Conservation (phyloP, 78 protist genomes). For the Carpediemonas membranifera region DNA sequence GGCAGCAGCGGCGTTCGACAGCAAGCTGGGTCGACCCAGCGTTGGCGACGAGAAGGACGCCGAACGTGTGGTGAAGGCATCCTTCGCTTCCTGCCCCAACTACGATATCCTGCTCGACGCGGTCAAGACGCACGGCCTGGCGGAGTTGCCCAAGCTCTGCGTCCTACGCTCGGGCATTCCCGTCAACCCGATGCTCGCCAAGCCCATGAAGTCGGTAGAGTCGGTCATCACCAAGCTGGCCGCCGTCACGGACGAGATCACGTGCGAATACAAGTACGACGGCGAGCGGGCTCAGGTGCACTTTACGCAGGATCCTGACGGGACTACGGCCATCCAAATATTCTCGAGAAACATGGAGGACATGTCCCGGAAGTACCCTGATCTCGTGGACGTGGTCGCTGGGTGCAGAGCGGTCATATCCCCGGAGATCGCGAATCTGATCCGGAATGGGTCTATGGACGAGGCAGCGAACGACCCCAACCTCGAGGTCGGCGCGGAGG, state of each 20-base stretch:
- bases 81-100: not conserved
- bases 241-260: slow-evolving; percentile 58
- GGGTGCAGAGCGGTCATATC: not conserved
- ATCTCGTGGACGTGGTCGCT: slow-evolving; percentile 32
- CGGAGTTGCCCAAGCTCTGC: too few relatives aligned
- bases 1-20: not conserved
- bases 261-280: slow-evolving; percentile 95
- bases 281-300: slow-evolving; percentile 82
- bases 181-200: slow-evolving; percentile 90
- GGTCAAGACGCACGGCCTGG: too few relatives aligned
- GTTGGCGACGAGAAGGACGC: too few relatives aligned
- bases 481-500: too few relatives aligned
- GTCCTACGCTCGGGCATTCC: slow-evolving; percentile 46
- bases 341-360: slow-evolving; percentile 72
- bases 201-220: slow-evolving; percentile 48
- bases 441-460: not conserved
- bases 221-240: too few relatives aligned
- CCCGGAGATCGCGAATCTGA: not conserved
- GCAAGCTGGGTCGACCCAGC: not conserved
- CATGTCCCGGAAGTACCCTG: slow-evolving; percentile 83
- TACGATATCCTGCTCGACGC: not conserved
- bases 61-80: not conserved
- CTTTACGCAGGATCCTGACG: slow-evolving; percentile 11
- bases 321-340: not conserved
- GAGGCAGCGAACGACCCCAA: too few relatives aligned